A percentile compares a stretch with the other conserved stretches of the same genome.
Conservation (phyloP, 331 rosid species). For the Erythrophleum ivorense region DNA sequence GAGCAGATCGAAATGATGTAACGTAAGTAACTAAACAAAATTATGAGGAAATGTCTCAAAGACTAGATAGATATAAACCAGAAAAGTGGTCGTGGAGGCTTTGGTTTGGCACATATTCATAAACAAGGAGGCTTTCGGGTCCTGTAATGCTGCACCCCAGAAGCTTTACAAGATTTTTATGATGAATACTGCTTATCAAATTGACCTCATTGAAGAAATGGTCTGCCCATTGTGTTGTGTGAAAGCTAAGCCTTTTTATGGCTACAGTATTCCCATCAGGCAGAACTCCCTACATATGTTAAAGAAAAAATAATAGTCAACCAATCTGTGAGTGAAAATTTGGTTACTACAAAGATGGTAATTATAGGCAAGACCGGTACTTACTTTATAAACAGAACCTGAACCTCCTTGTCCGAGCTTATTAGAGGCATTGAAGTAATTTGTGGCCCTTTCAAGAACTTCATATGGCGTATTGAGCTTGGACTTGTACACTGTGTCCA, state of each 20-base stretch:
- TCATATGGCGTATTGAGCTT: conserved; percentile 65
- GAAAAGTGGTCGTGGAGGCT: conserved; percentile 70
- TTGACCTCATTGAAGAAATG: conserved; percentile 89
- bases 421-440: conserved; percentile 62
- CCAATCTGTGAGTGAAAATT: conserved; percentile 20
- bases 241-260: conserved; percentile 75
- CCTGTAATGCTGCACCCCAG: conserved; percentile 86
- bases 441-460: conserved; percentile 72
- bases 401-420: conserved; percentile 89
- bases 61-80: conserved; percentile 45
- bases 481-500: conserved; percentile 57
- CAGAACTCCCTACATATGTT: conserved; percentile 60
- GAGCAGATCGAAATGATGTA: conserved; percentile 2
- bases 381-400: conserved; percentile 71
- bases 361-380: background rate
- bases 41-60: conserved; percentile 30
- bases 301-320: background rate
- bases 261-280: conserved; percentile 73
- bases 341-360: background rate
- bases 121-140: conserved; percentile 80
- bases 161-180: conserved; percentile 66
- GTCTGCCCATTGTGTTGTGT: conserved; percentile 74
- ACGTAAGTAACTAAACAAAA: conserved; percentile 1
- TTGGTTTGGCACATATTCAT: conserved; percentile 62
- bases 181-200: conserved; percentile 71